These are phyloP conservation scores for Dioszegia hungarica DNA, from an alignment of 768 basidiomycete species.

Conservation along the genomic window DNA sequence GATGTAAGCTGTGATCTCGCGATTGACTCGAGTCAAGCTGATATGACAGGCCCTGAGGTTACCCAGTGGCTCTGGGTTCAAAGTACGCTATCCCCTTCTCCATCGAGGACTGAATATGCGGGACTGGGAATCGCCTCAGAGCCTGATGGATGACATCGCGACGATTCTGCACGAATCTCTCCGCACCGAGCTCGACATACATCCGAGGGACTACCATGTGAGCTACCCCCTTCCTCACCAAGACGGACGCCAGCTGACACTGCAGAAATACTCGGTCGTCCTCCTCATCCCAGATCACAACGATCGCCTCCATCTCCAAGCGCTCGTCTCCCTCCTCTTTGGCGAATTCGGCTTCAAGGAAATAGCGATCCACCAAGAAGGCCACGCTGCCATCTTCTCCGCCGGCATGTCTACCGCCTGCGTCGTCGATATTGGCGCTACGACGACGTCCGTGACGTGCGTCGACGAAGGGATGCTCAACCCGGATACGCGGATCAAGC, in stretches of 20 bases:
- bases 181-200: constrained; percentile 23
- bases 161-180: constrained; percentile 62
- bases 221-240: neutral
- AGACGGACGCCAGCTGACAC: neutral
- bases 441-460: constrained; percentile 76
- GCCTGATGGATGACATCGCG: constrained; percentile 72
- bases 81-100: constrained; percentile 74
- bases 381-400: constrained; percentile 86
- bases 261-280: constrained; percentile 75
- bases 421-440: constrained; percentile 89
- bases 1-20: constrained; percentile 16
- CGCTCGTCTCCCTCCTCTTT: constrained; percentile 68
- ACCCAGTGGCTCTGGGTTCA: constrained; percentile 64
- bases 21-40: neutral
- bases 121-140: constrained; percentile 62
- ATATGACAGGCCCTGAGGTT: constrained; percentile 32
- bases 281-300: constrained; percentile 90
- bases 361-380: constrained; percentile 88
- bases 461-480: constrained; percentile 90
- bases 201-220: constrained; percentile 30
- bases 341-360: constrained; percentile 85
- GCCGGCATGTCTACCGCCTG: constrained; percentile 93
- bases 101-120: constrained; percentile 75
- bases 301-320: constrained; percentile 75
- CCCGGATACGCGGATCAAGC: constrained; percentile 65